Evolutionary conservation across 805 yeast genomes (phyloP).

Genomic region (Candida nitratophila): DNA sequence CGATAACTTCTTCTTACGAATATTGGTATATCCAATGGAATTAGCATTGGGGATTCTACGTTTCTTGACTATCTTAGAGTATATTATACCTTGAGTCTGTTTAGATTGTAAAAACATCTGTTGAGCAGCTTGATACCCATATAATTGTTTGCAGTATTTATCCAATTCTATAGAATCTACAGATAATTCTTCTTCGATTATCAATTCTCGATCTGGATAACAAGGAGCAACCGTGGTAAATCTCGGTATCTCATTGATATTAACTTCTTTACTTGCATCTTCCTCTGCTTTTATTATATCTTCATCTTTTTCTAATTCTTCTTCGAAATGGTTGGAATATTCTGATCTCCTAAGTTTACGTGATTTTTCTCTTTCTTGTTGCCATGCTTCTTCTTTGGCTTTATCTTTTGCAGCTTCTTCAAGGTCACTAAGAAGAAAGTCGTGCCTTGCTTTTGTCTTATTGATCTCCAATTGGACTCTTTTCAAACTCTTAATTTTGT

Average conservation of each 20-base stretch:
- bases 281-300: slow-evolving; percentile 1
- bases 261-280: not conserved
- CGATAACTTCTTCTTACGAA: slow-evolving; percentile 33
- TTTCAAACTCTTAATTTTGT: slow-evolving; percentile 12
- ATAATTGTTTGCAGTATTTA: slow-evolving; percentile 23
- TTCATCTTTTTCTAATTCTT: slow-evolving; percentile 2
- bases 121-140: slow-evolving; percentile 16
- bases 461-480: not conserved
- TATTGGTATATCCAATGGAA: slow-evolving; percentile 36
- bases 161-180: slow-evolving; percentile 32
- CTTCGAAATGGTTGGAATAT: not conserved
- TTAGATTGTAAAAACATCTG: slow-evolving; percentile 20
- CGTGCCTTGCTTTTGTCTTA: not conserved
- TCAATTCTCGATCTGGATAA: slow-evolving; percentile 16
- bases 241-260: not conserved
- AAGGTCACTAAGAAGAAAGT: not conserved
- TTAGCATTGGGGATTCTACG: slow-evolving; percentile 43
- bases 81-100: slow-evolving; percentile 21
- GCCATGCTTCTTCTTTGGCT: slow-evolving; percentile 3
- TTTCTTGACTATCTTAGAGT: slow-evolving; percentile 33
- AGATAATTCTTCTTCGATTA: slow-evolving; percentile 22
- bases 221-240: not conserved
- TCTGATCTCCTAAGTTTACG: slow-evolving; percentile 7
- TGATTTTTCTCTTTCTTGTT: slow-evolving; percentile 5
- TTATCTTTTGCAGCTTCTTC: slow-evolving; percentile 3